Evolutionary conservation across 345 rosid genomes (phyloP).

Genomic region (Hypericum perforatum): DNA sequence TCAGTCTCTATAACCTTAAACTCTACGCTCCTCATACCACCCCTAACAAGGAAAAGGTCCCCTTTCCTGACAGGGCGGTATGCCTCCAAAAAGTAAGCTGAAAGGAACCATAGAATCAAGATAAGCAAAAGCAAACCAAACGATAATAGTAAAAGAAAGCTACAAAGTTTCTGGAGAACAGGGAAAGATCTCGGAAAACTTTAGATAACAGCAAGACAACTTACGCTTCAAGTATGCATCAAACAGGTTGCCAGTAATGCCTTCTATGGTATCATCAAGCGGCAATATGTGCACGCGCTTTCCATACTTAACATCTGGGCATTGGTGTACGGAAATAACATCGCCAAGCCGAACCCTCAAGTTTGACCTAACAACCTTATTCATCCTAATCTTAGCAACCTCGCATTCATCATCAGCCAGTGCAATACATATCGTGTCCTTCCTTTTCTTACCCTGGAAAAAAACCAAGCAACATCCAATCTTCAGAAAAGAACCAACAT

Average conservation of each 20-base stretch:
- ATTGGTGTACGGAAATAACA: slow-evolving; percentile 54
- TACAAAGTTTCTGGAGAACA: not conserved
- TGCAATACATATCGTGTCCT: slow-evolving; percentile 58
- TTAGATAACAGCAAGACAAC: slow-evolving; percentile 6
- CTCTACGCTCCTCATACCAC: slow-evolving; percentile 70
- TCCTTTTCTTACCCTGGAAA: slow-evolving; percentile 55
- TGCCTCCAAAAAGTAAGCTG: slow-evolving; percentile 66
- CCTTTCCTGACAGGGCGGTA: slow-evolving; percentile 63
- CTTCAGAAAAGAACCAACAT: not conserved
- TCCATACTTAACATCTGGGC: slow-evolving; percentile 65
- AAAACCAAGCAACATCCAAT: not conserved
- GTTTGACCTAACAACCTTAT: slow-evolving; percentile 57
- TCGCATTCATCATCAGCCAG: slow-evolving; percentile 59
- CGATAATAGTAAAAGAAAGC: too few species aligned
- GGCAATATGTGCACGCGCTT: slow-evolving; percentile 63
- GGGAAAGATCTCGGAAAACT: not conserved
- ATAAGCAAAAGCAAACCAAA: not conserved
- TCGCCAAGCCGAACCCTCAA: slow-evolving; percentile 66
- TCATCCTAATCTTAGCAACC: slow-evolving; percentile 49
- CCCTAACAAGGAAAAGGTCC: slow-evolving; percentile 55
- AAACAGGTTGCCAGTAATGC: slow-evolving; percentile 51
- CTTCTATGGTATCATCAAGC: slow-evolving; percentile 59
- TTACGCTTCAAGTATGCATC: slow-evolving; percentile 58
- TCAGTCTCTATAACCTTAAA: slow-evolving; percentile 50
- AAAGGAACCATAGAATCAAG: not conserved